Evolutionary conservation across 257 asterid species (phyloP).

Genomic region (Mentha longifolia): DNA sequence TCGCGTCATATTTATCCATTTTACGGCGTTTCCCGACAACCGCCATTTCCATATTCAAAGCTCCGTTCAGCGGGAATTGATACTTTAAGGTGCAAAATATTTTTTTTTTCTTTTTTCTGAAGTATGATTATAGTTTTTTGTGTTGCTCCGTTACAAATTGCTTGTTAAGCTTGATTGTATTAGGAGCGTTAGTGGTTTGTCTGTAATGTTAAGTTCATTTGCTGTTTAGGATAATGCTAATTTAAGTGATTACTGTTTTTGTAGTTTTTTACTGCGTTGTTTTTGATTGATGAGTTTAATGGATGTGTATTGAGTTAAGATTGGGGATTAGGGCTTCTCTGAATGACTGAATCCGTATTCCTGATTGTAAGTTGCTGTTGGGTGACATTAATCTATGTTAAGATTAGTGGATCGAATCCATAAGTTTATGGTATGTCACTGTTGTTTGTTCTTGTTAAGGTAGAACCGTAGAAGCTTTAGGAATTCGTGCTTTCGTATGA

Average conservation of each 20-base stretch:
- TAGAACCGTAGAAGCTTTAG: too few relatives aligned
- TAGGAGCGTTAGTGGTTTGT: conserved; percentile 13
- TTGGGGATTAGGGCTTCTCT: conserved; percentile 38
- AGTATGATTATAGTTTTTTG: neutral
- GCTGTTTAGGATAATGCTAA: neutral
- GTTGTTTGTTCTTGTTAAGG: neutral
- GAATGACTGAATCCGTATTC: conserved; percentile 24
- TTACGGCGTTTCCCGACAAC: conserved; percentile 36
- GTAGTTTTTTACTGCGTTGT: conserved; percentile 9
- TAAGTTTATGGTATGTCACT: neutral
- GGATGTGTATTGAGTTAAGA: neutral
- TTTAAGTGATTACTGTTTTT: neutral
- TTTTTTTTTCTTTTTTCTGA: neutral
- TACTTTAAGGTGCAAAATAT: conserved; percentile 7
- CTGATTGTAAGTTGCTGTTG: conserved; percentile 5
- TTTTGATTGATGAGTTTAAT: neutral
- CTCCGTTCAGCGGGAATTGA: conserved; percentile 15
- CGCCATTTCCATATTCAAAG: conserved; percentile 47
- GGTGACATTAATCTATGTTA: neutral
- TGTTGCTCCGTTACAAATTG: neutral
- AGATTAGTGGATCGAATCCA: neutral
- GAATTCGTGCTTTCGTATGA: neutral
- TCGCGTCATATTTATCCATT: conserved; percentile 34
- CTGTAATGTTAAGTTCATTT: conserved; percentile 9
- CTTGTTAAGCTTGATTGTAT: conserved; percentile 3